Evolutionary conservation across 2,329 filamentous ascomycete species (phyloP), one percentile per base, ranked within the genome.

Genomic region (Epichloe amarillans): DNA sequence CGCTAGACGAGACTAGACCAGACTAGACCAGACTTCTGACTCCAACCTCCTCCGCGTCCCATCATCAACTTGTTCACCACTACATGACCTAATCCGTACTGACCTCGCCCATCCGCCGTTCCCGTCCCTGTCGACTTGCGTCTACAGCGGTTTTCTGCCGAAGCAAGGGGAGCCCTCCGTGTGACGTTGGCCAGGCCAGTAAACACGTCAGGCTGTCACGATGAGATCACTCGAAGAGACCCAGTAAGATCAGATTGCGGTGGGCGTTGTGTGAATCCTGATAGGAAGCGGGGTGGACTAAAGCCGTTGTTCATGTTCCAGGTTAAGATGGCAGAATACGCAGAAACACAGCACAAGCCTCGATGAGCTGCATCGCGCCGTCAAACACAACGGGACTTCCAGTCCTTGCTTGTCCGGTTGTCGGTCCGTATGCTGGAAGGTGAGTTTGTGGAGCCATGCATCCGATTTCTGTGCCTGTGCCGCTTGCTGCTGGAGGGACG

Each of bases 341-440:
- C 75, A 80, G 61, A 71, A 69, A 57, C 71, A 80, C 60, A 74
- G 76, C 57, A 70, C 72, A 50, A 77, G 73, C 59, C 69, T 85
- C 53, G 68, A 69, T n/a, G 76, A 82, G 53, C 70, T 89, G 50
- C 81, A 78, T 66, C 73, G 73, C 56, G 79, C 80, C n/a, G 75
- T 87, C 49, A 79, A 75, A 64, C 69, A 76, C 55, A 76, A 81
- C 59, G 76, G 77, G 17, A 65, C 75, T 15, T 66, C 66, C 11
- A 85, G 77, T 60, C 80, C 83, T 46, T 88, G 84, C 63, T 69
- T 82, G 49, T 73, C 81, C 45, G 88, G 88, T 14, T 79, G 89
- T 56, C 82, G 90, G 51, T 96, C 91, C 3, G 77, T 94, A 38
- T 95, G 86, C 67, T 97, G 91, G 91, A 96, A 95, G 80, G 86